Evolutionary conservation across 2,329 filamentous ascomycete genomes (phyloP).

Genomic region (Aphanocladium album): DNA sequence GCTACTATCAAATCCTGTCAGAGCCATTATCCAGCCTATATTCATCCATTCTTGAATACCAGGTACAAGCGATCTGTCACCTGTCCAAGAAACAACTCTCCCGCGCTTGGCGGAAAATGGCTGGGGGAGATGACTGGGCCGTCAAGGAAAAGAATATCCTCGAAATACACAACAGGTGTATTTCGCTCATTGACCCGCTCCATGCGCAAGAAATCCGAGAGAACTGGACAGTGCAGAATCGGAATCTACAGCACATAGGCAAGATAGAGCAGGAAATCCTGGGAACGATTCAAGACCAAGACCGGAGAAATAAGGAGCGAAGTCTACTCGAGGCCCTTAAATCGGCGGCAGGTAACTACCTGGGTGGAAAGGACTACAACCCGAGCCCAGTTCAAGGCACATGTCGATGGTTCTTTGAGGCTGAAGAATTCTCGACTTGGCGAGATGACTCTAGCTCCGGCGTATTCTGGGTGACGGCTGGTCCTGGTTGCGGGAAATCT

Average conservation of each 20-base stretch:
- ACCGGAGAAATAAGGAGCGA: not conserved
- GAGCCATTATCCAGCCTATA: not conserved
- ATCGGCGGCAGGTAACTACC: not conserved
- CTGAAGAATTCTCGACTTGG: not conserved
- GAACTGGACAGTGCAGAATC: too few species aligned
- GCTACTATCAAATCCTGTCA: not conserved
- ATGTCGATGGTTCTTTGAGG: not conserved
- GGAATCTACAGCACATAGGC: too few species aligned
- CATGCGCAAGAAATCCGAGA: not conserved
- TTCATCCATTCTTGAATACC: slow-evolving; percentile 1
- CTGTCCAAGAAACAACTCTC: not conserved
- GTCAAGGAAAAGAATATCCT: not conserved
- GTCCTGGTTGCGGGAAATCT: slow-evolving; percentile 7
- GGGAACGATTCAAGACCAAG: not conserved
- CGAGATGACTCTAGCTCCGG: not conserved
- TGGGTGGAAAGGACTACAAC: not conserved
- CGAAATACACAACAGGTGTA: not conserved
- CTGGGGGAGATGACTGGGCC: not conserved
- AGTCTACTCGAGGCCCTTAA: not conserved
- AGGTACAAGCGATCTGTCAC: not conserved
- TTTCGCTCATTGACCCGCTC: not conserved
- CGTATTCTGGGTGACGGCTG: slow-evolving; percentile 5
- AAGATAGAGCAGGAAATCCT: not conserved
- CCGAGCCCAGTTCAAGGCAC: not conserved
- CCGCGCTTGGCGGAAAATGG: not conserved